These are phyloP conservation scores for Marasmius tenuissimus DNA, from an alignment of 1,284 basidiomycete species.

Conservation along the genomic window DNA sequence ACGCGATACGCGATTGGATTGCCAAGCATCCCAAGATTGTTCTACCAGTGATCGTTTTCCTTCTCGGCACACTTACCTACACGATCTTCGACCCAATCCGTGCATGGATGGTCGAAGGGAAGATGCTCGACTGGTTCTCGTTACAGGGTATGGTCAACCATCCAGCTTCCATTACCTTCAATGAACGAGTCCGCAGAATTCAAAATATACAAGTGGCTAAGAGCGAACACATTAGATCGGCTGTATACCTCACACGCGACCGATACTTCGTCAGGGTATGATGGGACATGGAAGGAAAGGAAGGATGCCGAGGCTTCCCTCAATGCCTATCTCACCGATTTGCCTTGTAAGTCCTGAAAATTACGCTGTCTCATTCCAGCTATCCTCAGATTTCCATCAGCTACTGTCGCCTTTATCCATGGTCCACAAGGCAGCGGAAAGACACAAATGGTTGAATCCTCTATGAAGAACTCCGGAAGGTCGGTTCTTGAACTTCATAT, in stretches of 20 bases:
- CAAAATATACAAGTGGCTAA: conserved; percentile 67
- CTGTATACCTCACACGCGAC: conserved; percentile 28
- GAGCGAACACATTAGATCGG: conserved; percentile 52
- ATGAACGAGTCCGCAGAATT: conserved; percentile 44
- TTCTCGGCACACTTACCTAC: conserved; percentile 88
- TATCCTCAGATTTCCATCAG: conserved; percentile 28
- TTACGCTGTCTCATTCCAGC: conserved; percentile 4
- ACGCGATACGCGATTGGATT: conserved; percentile 83
- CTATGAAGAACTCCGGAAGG: conserved; percentile 65
- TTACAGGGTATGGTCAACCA: conserved; percentile 49
- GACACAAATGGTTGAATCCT: conserved; percentile 62
- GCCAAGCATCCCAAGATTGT: conserved; percentile 84
- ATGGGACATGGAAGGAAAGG: conserved; percentile 78
- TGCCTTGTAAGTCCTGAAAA: conserved; percentile 53
- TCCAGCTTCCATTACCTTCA: conserved; percentile 4
- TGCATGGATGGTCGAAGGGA: conserved; percentile 80
- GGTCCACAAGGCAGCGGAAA: conserved; percentile 95
- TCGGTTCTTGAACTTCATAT: conserved; percentile 26
- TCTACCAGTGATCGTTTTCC: conserved; percentile 83
- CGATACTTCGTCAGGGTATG: conserved; percentile 22
- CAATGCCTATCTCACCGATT: conserved; percentile 70
- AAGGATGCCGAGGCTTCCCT: conserved; percentile 73
- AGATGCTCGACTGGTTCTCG: conserved; percentile 85
- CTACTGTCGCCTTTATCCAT: conserved; percentile 78
- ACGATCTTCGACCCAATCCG: conserved; percentile 95